Evolutionary conservation across 2,329 filamentous ascomycete genomes (phyloP).

Genomic region (Aspergillus tamarii): DNA sequence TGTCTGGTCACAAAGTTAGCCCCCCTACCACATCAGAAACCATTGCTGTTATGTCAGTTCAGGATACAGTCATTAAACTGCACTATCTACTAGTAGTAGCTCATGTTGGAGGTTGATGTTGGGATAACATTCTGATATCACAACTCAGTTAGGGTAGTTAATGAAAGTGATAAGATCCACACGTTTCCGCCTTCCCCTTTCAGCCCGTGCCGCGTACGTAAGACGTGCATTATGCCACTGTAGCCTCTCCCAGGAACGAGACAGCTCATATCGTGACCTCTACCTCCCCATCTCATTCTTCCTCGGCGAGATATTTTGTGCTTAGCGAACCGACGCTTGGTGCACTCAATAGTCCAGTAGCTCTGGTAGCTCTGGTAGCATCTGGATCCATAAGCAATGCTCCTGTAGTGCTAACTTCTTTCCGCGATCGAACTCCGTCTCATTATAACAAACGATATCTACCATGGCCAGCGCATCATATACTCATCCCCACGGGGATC

Average conservation of each 20-base stretch:
- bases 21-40: no score
- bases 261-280: conserved; percentile 2
- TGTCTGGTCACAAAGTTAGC: no score
- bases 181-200: conserved; percentile 27
- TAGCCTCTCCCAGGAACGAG: conserved; percentile 38
- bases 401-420: conserved; percentile 18
- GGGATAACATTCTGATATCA: no score
- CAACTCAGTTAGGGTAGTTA: no score
- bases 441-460: conserved; percentile 1
- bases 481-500: conserved; percentile 59
- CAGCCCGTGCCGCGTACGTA: conserved; percentile 33
- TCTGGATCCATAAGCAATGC: conserved; percentile 19
- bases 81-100: no score
- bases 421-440: conserved; percentile 4
- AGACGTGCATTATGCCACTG: conserved; percentile 36
- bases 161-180: neutral
- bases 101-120: no score
- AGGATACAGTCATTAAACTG: no score
- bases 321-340: neutral
- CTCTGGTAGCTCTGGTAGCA: conserved; percentile 15
- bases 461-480: conserved; percentile 43
- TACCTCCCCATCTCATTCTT: neutral
- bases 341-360: neutral
- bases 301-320: neutral
- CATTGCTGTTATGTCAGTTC: no score